Evolutionary conservation across 2,329 filamentous ascomycete species (phyloP).

Genomic region (Diaporthe caulivora): DNA sequence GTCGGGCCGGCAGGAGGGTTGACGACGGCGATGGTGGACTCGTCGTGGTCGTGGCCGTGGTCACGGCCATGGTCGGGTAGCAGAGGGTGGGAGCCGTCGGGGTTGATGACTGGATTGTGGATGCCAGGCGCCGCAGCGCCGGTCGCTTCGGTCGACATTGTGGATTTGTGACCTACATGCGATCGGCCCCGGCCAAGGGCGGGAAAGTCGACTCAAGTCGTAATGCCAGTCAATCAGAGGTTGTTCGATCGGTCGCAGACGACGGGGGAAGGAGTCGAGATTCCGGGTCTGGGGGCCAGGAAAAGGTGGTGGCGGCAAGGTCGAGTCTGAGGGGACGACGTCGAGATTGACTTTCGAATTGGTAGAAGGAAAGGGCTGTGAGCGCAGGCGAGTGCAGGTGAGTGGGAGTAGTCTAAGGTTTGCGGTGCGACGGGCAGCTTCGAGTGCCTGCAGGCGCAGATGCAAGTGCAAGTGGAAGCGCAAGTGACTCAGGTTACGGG

Average conservation of each 20-base stretch:
- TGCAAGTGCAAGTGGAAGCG: not conserved
- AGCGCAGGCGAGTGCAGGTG: not conserved
- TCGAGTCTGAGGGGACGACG: constrained; percentile 26
- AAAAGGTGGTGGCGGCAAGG: constrained; percentile 3
- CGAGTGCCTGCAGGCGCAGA: constrained; percentile 14
- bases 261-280: not conserved
- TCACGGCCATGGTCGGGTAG: constrained; percentile 40
- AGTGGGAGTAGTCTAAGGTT: not conserved
- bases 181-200: constrained; percentile 46
- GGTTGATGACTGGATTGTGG: constrained; percentile 46
- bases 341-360: constrained; percentile 29
- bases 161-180: constrained; percentile 58
- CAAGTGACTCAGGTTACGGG: not conserved
- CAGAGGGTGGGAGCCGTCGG: constrained; percentile 39
- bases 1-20: constrained; percentile 42
- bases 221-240: constrained; percentile 22
- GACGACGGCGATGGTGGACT: constrained; percentile 46
- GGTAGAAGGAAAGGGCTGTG: constrained; percentile 14
- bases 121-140: constrained; percentile 59
- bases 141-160: constrained; percentile 69
- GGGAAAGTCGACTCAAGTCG: constrained; percentile 24
- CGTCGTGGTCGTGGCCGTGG: constrained; percentile 40
- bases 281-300: not conserved
- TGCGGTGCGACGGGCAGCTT: constrained; percentile 18
- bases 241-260: constrained; percentile 24